Percentiles rank a stretch among this genome's conserved stretches.
Evolutionary conservation across 768 basidiomycete species (phyloP).

Genomic region (Albatrellus ellisii): DNA sequence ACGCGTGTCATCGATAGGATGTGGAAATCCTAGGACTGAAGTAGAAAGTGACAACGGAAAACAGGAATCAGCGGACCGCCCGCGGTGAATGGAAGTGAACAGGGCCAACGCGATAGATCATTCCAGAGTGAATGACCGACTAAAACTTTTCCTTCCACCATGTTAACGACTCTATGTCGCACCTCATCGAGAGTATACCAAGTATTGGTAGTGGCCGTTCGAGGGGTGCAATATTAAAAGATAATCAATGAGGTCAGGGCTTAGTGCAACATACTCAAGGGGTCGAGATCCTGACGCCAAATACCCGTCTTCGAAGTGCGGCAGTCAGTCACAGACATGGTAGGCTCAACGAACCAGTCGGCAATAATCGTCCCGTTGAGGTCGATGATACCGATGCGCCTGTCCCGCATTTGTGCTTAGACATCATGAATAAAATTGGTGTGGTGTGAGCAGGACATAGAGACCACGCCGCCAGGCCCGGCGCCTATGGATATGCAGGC

Average conservation of each 20-base stretch:
- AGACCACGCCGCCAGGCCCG: slow-evolving; percentile 68
- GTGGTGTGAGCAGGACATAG: slow-evolving; percentile 30
- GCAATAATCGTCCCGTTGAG: slow-evolving; percentile 40
- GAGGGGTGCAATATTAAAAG: slow-evolving; percentile 18
- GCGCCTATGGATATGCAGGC: slow-evolving; percentile 53
- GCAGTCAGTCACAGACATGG: slow-evolving; percentile 57
- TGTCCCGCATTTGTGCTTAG: no score
- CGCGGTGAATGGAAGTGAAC: slow-evolving; percentile 4
- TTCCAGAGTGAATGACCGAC: slow-evolving; percentile 75
- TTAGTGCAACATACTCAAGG: slow-evolving; percentile 22
- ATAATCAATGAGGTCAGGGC: background rate
- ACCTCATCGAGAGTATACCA: slow-evolving; percentile 41
- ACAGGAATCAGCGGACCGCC: slow-evolving; percentile 4
- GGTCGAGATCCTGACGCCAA: slow-evolving; percentile 25
- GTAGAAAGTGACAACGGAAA: no score
- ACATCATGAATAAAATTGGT: no score
- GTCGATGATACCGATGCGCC: slow-evolving; percentile 28
- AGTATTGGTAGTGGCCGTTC: no score
- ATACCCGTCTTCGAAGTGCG: slow-evolving; percentile 54
- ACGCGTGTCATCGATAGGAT: slow-evolving; percentile 63
- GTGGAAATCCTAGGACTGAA: slow-evolving; percentile 67
- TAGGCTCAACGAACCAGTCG: slow-evolving; percentile 57
- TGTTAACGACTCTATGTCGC: slow-evolving; percentile 49
- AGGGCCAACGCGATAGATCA: slow-evolving; percentile 54
- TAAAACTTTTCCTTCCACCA: slow-evolving; percentile 57